Evolutionary conservation across 164 flowering plant species (phyloP).

Genomic region (Nymphaea colorata): DNA sequence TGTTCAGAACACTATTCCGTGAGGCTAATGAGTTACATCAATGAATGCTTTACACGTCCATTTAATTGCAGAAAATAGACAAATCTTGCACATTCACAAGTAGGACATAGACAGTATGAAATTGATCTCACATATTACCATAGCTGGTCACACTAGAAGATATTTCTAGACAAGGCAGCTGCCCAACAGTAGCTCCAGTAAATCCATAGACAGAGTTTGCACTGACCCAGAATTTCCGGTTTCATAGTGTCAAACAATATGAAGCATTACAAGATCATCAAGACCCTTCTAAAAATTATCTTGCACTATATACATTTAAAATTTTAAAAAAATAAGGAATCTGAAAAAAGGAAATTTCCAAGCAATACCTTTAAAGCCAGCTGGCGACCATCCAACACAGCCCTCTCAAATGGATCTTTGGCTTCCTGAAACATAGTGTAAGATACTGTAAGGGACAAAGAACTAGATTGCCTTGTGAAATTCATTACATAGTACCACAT

Average conservation of each 20-base stretch:
- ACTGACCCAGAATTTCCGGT: slow-evolving; percentile 55
- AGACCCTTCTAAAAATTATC: no score
- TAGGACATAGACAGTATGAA: background rate
- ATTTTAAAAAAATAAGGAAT: background rate
- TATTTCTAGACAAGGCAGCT: slow-evolving; percentile 92
- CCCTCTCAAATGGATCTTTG: slow-evolving; percentile 90
- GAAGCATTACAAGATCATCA: no score
- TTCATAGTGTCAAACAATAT: no score
- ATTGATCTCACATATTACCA: slow-evolving; percentile 30
- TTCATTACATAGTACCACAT: no score
- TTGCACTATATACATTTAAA: background rate
- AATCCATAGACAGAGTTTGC: slow-evolving; percentile 99
- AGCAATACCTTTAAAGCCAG: slow-evolving; percentile 73
- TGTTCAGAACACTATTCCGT: background rate
- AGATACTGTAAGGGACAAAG: background rate
- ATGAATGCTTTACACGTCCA: no score
- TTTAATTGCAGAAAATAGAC: no score
- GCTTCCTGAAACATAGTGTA: slow-evolving; percentile 51
- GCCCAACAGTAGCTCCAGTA: slow-evolving; percentile 96
- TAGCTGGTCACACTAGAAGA: slow-evolving; percentile 99
- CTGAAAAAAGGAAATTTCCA: background rate
- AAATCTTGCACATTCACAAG: no score
- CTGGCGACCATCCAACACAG: slow-evolving; percentile 98
- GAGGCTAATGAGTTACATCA: no score
- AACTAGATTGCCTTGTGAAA: background rate